These are phyloP conservation scores for Puccinia hordei DNA, from an alignment of 1,284 basidiomycete species.

Conservation along the genomic window DNA sequence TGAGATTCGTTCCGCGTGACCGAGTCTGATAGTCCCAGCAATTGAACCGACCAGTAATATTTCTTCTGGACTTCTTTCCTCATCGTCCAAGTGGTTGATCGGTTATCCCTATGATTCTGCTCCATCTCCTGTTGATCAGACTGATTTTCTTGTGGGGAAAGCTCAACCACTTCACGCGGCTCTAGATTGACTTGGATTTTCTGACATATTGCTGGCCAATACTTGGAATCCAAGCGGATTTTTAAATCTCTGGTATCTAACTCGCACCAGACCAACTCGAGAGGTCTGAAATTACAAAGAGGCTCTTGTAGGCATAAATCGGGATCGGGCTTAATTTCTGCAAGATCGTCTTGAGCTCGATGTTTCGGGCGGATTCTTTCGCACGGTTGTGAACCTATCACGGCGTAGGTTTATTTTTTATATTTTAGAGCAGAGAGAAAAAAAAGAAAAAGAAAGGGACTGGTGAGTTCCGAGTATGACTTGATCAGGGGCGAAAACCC, in stretches of 20 bases:
- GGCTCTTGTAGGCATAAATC: background rate
- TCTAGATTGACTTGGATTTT: background rate
- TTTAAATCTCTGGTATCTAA: background rate
- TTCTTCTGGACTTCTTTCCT: constrained; percentile 42
- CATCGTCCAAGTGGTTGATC: constrained; percentile 8
- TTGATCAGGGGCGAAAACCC: background rate
- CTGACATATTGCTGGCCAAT: constrained; percentile 72
- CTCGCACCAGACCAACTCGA: constrained; percentile 47
- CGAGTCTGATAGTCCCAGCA: constrained; percentile 29
- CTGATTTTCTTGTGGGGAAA: constrained; percentile 3
- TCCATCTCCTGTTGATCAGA: background rate
- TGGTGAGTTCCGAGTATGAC: background rate
- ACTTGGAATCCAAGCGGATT: constrained; percentile 55
- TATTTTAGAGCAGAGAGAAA: background rate
- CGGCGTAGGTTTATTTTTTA: background rate
- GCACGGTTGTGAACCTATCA: background rate
- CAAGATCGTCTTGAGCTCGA: background rate
- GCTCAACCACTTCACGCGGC: constrained; percentile 19
- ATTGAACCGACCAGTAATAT: constrained; percentile 44
- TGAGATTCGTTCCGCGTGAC: constrained; percentile 46
- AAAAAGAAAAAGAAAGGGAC: background rate
- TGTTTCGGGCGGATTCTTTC: background rate
- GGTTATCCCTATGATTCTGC: background rate
- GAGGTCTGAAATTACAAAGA: constrained; percentile 9
- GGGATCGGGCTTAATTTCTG: background rate